Conservation (phyloP, 495 filamentous ascomycete genomes). For the Lindgomyces ingoldianus region DNA sequence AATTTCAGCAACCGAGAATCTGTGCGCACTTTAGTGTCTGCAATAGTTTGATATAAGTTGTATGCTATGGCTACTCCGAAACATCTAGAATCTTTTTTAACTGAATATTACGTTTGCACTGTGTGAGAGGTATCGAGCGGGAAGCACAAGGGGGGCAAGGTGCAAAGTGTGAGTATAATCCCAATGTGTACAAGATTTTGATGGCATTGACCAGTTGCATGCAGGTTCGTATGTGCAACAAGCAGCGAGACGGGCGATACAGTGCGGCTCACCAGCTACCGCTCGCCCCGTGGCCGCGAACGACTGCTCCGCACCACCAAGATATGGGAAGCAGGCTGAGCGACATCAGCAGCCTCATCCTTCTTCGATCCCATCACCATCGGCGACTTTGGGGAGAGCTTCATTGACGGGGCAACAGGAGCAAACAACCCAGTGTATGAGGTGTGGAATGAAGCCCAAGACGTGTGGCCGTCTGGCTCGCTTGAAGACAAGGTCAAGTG, state of each 20-base stretch:
- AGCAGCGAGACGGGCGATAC: conserved; percentile 47
- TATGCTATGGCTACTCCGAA: no score
- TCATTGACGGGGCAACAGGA: conserved; percentile 38
- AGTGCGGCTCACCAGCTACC: conserved; percentile 51
- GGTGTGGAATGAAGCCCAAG: conserved; percentile 16
- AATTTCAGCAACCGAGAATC: no score
- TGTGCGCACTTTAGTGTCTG: no score
- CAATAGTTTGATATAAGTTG: no score
- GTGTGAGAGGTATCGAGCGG: no score
- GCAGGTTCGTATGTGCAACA: conserved; percentile 55
- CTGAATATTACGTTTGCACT: no score
- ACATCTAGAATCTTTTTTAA: no score
- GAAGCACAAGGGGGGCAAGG: no score
- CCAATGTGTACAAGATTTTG: neutral
- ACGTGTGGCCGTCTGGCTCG: conserved; percentile 29
- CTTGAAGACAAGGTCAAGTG: conserved; percentile 45
- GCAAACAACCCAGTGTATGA: conserved; percentile 25
- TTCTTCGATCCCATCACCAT: conserved; percentile 42
- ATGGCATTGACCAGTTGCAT: no score
- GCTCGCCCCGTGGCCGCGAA: conserved; percentile 41
- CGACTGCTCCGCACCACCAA: conserved; percentile 46
- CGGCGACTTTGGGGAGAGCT: conserved; percentile 34
- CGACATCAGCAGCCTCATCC: conserved; percentile 18
- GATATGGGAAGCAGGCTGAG: conserved; percentile 51
- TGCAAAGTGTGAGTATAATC: neutral